Base-by-base conservation (phyloP, 2,329 filamentous ascomycete genomes). In the Apiospora rasikravindrae region DNA sequence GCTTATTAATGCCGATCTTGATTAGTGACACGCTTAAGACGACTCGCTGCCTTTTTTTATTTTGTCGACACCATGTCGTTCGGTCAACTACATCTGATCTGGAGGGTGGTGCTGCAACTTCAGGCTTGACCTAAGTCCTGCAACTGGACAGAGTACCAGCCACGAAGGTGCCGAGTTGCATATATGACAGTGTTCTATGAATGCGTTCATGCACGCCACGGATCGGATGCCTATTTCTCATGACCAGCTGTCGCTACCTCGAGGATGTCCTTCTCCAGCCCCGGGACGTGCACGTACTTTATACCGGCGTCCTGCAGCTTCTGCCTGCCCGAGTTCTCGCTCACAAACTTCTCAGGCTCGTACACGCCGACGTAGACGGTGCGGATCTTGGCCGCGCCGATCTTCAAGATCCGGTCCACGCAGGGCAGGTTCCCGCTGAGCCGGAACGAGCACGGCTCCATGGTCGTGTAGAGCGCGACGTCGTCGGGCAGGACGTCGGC, bases 321-420 rank as follows among this genome's bases (percentile, higher is more conserved):
- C 76, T 82, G 84, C 77, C 91, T 90, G 10, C 95, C 95, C 72
- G 91, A 88, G 75, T 97, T 98, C 73, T 93, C 88, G 7, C 90
- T 91, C 24, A 98, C 94, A 83, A 98, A 99, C 44, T 90, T 98
- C 77, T 93, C 93, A 0, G 96, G 96, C 83, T 99, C 96, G 76
- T 91, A 88, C 0, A 98, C 93, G 0, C 96, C 96, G 40, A 97
- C 91, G 76, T 96, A 97, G 5, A 99, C 94, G 67, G 89, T 93
- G 73, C 87, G 88, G 71, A 98, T 93, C 57, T 87, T 90, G 0
- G 82, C 83, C 29, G 82, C 40, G 16, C 84, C 85, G 26, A 92
- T 85, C 10, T 85, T 84, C 53, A 97, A 83, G 33, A 99, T 93
- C 70, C 96, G 87, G 77, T 98, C 90, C 10, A 94, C 93, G 78